A percentile compares a stretch with the other conserved stretches of the same genome.
Evolutionary conservation across 495 filamentous ascomycete species (phyloP).

Genomic region (Penicillium flavigenum): DNA sequence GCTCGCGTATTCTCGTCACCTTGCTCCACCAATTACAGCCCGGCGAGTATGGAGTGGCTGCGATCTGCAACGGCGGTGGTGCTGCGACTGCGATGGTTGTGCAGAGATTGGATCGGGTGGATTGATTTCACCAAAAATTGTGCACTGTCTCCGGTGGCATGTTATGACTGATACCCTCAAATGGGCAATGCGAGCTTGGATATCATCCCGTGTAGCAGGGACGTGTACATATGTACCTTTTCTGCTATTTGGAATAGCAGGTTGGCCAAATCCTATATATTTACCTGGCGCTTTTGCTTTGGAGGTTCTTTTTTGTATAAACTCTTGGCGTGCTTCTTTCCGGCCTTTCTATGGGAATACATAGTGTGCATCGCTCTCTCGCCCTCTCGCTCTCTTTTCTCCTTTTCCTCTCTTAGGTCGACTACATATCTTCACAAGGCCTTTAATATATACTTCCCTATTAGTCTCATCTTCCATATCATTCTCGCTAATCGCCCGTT

Average conservation of each 20-base stretch:
- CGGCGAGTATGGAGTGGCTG: constrained; percentile 91
- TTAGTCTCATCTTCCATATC: no score
- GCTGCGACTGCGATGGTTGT: constrained; percentile 91
- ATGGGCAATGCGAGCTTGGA: not conserved
- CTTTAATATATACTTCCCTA: not conserved
- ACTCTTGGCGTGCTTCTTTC: not conserved
- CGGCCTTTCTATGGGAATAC: not conserved
- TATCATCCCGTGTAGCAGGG: not conserved
- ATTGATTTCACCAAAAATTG: constrained; percentile 23
- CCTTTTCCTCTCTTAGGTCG: not conserved
- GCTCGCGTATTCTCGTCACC: constrained; percentile 86
- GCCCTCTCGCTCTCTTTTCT: not conserved
- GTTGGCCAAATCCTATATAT: not conserved
- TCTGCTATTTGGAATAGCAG: not conserved
- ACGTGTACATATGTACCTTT: not conserved
- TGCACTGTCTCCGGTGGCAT: not conserved
- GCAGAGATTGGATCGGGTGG: constrained; percentile 73
- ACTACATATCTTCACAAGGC: not conserved
- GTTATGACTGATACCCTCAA: constrained; percentile 25
- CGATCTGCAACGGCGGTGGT: constrained; percentile 96
- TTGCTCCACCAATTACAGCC: constrained; percentile 85
- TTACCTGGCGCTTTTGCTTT: not conserved
- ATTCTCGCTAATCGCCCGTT: no score
- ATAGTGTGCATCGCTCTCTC: not conserved
- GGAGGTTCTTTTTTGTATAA: not conserved